phyloP scores from a whole-genome alignment of 164 flowering plant genomes.

The Nelumbo lutea region DNA sequence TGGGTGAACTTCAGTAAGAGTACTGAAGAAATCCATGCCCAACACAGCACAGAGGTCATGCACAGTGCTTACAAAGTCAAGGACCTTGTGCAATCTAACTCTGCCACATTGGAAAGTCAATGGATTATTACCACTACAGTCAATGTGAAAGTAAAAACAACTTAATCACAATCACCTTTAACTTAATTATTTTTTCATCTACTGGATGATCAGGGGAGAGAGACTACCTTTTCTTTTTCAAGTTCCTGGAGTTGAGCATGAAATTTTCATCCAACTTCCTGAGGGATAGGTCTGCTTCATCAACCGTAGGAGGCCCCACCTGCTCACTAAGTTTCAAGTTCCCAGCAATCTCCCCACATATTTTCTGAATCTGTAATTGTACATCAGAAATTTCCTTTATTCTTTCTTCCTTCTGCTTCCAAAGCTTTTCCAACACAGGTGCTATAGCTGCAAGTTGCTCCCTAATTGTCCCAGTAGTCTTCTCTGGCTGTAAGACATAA shows the following conservation, averaged over 20 bases:
- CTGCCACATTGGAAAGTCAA: constrained; percentile 30
- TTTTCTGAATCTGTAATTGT: too few species aligned
- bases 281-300: constrained; percentile 72
- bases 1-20: constrained; percentile 7
- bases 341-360: constrained; percentile 64
- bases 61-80: constrained; percentile 85
- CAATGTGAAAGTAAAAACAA: not conserved
- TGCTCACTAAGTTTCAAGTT: constrained; percentile 6
- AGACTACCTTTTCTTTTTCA: constrained; percentile 80
- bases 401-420: constrained; percentile 73
- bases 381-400: too few species aligned
- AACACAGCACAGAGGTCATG: constrained; percentile 93
- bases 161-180: too few species aligned
- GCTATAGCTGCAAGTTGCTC: constrained; percentile 89
- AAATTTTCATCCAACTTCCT: constrained; percentile 74
- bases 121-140: not conserved
- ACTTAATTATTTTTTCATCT: too few species aligned
- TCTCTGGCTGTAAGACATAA: constrained; percentile 54
- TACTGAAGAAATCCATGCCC: constrained; percentile 31
- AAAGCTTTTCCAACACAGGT: constrained; percentile 66
- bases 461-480: constrained; percentile 76
- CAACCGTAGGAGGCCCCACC: constrained; percentile 44
- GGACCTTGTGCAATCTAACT: constrained; percentile 92
- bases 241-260: constrained; percentile 16
- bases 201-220: too few species aligned